Base-by-base conservation (phyloP, 1,284 basidiomycete genomes). In the Leucocoprinus gongylophorus region DNA sequence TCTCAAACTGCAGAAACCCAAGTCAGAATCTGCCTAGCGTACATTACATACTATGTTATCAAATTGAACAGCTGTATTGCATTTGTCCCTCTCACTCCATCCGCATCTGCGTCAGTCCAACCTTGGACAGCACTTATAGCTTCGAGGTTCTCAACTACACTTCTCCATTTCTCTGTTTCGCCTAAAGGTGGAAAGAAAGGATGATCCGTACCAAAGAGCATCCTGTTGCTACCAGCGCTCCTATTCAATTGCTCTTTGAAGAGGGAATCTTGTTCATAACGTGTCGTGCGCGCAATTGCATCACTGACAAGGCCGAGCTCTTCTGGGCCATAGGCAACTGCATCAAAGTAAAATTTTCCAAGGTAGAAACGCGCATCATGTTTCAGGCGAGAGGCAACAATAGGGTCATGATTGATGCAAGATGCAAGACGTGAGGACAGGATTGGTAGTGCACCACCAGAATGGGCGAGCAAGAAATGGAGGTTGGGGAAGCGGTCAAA, bases 181-280 rank as follows among this genome's bases (percentile, higher is more conserved):
- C 71, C 71, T 30, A 92, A 72, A 5, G 90, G 90, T 4, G 90
- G 90, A 70, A 93, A 93, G 74, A 93, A 93, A 1, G 91, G 91
- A 64, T 92, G 88, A 61, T 93, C 91, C 17, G 91, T 93, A 7
- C 91, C 90, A 61, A 90, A 92, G 44, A 92, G 61, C 74, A 93
- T 80, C 57, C 80, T 72, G 51, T 71, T 69, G 54, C 79, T 83
- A 42, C 79, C 79, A 48, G 64, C 42, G 53, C 67, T 68, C 51
- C 72, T 65, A 51, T 69, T 23, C 33, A 48, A 20, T 20, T 48
- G 30, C 20, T 50, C 54, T 35, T 53, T 49, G 15, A 46, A 64
- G 33, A 71, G 67, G 35, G 69, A 58, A 12, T 70, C 68, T n/a
- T 66, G 56, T 51, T 65, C 69, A 62, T 79, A 89, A 38, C 71